Evolutionary conservation across 495 filamentous ascomycete species (phyloP).

Genomic region (Sphaerosporella brunnea): DNA sequence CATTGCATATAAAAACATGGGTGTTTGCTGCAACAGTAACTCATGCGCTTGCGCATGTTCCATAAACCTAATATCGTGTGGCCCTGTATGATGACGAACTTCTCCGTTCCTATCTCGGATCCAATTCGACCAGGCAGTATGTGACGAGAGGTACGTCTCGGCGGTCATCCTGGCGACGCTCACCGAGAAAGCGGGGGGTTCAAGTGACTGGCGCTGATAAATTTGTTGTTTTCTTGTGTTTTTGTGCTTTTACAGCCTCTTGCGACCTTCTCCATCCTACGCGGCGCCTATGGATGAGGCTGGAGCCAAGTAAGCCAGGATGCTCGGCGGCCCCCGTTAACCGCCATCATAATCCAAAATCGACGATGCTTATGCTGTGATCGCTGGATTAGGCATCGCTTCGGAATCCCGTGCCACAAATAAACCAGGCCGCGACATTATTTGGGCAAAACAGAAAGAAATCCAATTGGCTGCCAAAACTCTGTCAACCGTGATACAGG

Average conservation of each 20-base stretch:
- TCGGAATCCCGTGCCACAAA: neutral
- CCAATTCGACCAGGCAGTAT: constrained; percentile 9
- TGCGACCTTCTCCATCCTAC: no score
- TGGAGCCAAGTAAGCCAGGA: no score
- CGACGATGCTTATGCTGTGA: constrained; percentile 6
- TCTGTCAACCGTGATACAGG: constrained; percentile 6
- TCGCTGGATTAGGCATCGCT: constrained; percentile 3
- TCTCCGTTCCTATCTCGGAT: neutral
- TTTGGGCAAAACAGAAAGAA: neutral
- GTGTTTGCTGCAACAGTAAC: neutral
- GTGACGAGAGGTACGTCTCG: no score
- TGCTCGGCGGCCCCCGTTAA: constrained; percentile 4
- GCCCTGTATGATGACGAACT: constrained; percentile 9
- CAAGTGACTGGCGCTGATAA: no score
- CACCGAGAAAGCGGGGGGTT: no score
- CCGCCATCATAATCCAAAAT: constrained; percentile 7
- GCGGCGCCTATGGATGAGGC: no score
- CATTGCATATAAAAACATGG: constrained; percentile 3
- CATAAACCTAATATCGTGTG: constrained; percentile 8
- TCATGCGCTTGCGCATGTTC: constrained; percentile 6
- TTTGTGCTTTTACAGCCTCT: no score
- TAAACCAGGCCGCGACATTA: constrained; percentile 2
- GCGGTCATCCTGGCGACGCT: no score
- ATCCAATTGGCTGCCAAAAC: constrained; percentile 5
- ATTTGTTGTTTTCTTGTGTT: no score